phyloP scores from a whole-genome alignment of 495 filamentous ascomycete species.

The Tetracladium setigerum region DNA sequence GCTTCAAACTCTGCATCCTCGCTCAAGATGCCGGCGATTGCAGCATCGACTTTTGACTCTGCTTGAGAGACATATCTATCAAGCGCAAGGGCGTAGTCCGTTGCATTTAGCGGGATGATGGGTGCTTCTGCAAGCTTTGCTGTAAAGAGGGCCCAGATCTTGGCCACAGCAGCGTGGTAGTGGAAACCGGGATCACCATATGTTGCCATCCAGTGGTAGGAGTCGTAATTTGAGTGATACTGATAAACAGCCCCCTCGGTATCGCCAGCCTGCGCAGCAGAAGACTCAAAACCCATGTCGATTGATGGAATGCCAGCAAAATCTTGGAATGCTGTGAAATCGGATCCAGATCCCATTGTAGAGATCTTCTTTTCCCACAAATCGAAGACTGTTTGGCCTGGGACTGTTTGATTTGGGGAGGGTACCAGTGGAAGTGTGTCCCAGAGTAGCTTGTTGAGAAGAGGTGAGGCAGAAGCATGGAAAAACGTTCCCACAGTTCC shows the following conservation, averaged over 20 bases:
- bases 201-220: conserved; percentile 77
- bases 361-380: conserved; percentile 61
- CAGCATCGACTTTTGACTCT: conserved; percentile 48
- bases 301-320: conserved; percentile 81
- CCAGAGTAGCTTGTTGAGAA: conserved; percentile 69
- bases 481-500: conserved; percentile 68
- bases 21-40: conserved; percentile 24
- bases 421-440: conserved; percentile 61
- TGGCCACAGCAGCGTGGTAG: conserved; percentile 74
- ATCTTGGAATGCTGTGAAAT: conserved; percentile 90
- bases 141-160: conserved; percentile 70
- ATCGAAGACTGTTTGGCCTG: conserved; percentile 67
- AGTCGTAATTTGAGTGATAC: conserved; percentile 92
- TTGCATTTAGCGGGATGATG: conserved; percentile 68
- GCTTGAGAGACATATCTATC: conserved; percentile 57
- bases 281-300: conserved; percentile 69
- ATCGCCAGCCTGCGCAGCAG: conserved; percentile 25
- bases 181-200: conserved; percentile 78
- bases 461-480: conserved; percentile 61
- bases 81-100: conserved; percentile 63
- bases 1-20: conserved; percentile 41
- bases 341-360: conserved; percentile 74
- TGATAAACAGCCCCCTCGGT: conserved; percentile 49
- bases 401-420: conserved; percentile 77
- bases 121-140: conserved; percentile 75